phyloP scores from a whole-genome alignment of 2,329 filamentous ascomycete genomes.

The Hypomyces rosellus region DNA sequence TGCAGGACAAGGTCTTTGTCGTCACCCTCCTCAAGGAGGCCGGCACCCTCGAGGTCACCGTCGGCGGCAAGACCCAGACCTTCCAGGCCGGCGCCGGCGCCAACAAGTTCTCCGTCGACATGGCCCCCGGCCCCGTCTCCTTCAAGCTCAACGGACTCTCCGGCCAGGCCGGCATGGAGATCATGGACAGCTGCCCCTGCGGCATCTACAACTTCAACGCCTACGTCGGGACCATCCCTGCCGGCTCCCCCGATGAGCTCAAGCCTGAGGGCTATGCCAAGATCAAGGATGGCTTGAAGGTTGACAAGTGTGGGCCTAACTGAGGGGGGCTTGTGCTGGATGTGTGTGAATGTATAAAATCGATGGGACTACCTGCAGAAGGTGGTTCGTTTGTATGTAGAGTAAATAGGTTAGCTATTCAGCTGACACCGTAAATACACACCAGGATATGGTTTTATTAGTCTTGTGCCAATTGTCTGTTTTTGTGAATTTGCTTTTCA shows the following conservation, averaged over 20 bases:
- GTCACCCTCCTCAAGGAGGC: conserved; percentile 39
- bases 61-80: conserved; percentile 33
- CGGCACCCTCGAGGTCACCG: conserved; percentile 37
- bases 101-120: conserved; percentile 36
- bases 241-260: conserved; percentile 28
- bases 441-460: no score
- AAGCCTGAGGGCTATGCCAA: conserved; percentile 25
- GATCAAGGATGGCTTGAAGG: conserved; percentile 23
- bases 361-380: no score
- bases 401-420: no score
- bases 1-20: conserved; percentile 42
- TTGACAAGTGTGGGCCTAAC: conserved; percentile 18
- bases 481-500: no score
- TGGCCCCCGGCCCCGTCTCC: conserved; percentile 40
- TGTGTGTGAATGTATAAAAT: no score
- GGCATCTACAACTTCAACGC: conserved; percentile 50
- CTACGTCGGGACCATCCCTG: conserved; percentile 45
- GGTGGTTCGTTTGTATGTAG: no score
- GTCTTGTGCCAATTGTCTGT: no score
- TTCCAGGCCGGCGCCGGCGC: conserved; percentile 41
- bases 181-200: conserved; percentile 39
- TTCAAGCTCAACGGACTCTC: conserved; percentile 39
- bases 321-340: no score
- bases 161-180: conserved; percentile 38
- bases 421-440: no score